Evolutionary conservation across 2,329 filamentous ascomycete species (phyloP).

Genomic region (Colletotrichum sp.): DNA sequence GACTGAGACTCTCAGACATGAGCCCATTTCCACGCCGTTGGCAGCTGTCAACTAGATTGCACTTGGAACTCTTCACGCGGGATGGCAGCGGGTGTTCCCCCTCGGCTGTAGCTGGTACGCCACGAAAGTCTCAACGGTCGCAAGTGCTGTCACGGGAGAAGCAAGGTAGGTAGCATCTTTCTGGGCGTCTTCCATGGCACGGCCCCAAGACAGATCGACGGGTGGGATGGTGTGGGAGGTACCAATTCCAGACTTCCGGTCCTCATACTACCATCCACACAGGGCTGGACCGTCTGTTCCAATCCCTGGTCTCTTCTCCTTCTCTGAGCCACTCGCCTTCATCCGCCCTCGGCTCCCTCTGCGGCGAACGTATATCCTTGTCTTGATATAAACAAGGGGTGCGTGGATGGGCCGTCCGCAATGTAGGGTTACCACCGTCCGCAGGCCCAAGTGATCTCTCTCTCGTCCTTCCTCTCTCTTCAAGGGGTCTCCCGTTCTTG

Average conservation of each 20-base stretch:
- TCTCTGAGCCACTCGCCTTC: neutral
- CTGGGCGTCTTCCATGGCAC: neutral
- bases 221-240: neutral
- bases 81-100: neutral
- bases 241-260: neutral
- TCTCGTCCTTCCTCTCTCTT: neutral
- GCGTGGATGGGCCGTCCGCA: neutral
- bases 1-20: neutral
- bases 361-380: neutral
- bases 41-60: neutral
- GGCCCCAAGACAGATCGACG: neutral
- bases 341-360: neutral
- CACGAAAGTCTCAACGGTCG: neutral
- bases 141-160: neutral
- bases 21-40: neutral
- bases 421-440: conserved; percentile 3
- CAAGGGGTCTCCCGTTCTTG: neutral
- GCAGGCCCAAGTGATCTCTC: neutral
- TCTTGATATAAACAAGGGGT: neutral
- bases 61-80: neutral
- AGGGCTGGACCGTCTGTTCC: neutral
- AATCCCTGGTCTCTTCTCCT: neutral
- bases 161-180: neutral
- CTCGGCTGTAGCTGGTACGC: neutral
- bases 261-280: neutral